Evolutionary conservation across 2,329 filamentous ascomycete species (phyloP).

Genomic region (Macrophomina phaseolina): DNA sequence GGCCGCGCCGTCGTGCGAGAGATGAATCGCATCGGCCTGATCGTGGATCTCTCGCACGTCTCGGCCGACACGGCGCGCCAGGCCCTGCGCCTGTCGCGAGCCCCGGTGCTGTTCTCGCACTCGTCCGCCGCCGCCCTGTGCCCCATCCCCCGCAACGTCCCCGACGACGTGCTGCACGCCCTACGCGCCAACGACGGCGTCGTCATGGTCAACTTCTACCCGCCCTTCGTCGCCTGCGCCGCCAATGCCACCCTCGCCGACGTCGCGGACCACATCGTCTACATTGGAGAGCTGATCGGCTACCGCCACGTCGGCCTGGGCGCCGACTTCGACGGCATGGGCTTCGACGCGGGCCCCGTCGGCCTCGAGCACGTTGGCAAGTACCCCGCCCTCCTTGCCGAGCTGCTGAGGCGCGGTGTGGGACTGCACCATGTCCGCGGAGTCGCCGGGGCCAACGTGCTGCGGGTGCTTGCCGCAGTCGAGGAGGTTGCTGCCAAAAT

Average conservation of each 20-base stretch:
- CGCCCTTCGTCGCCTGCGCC: constrained; percentile 22
- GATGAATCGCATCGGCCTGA: not conserved
- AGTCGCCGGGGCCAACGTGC: constrained; percentile 11
- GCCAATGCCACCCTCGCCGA: constrained; percentile 26
- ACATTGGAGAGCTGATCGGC: constrained; percentile 40
- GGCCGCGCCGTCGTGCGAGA: not conserved
- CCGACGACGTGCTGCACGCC: constrained; percentile 33
- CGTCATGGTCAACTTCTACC: constrained; percentile 36
- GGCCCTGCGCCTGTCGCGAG: constrained; percentile 8
- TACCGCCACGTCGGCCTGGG: constrained; percentile 43
- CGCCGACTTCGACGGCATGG: constrained; percentile 27
- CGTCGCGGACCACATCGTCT: constrained; percentile 42
- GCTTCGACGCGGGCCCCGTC: not conserved
- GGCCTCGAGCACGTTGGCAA: constrained; percentile 23
- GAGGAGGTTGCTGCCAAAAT: not conserved
- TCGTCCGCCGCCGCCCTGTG: constrained; percentile 12
- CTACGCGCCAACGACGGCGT: constrained; percentile 33
- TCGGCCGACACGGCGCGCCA: constrained; percentile 7
- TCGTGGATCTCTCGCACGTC: constrained; percentile 23
- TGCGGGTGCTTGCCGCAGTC: not conserved
- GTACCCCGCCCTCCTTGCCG: constrained; percentile 23
- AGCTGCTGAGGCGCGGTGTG: constrained; percentile 23
- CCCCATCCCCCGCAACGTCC: constrained; percentile 30
- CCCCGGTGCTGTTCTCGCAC: constrained; percentile 27
- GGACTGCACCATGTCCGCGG: constrained; percentile 2